Conservation (phyloP, 108 stramenopile species). For the Parietichytrium sp. region DNA sequence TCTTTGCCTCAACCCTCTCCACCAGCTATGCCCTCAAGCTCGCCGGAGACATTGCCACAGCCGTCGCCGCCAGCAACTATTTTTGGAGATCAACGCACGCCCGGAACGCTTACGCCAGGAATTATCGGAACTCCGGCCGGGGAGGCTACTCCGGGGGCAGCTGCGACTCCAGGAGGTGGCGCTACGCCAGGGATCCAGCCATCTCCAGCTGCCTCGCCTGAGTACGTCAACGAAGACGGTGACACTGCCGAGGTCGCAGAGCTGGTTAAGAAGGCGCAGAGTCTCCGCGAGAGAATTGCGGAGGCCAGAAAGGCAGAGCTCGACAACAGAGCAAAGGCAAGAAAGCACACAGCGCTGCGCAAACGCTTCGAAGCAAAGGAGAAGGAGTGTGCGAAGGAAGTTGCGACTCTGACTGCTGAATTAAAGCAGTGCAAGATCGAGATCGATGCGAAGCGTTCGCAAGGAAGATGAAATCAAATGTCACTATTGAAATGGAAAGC, state of each 20-base stretch:
- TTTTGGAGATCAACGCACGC: background rate
- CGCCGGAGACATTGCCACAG: background rate
- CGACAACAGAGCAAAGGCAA: background rate
- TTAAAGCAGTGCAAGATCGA: no score
- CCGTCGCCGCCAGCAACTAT: background rate
- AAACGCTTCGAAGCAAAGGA: no score
- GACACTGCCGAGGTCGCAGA: background rate
- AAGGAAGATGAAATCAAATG: no score
- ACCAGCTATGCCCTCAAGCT: background rate
- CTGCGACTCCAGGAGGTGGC: background rate
- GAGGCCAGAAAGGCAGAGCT: background rate
- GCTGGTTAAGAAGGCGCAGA: background rate
- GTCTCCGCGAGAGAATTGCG: background rate
- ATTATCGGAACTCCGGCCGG: no score
- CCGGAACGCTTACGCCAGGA: no score
- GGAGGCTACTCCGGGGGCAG: no score
- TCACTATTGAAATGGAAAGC: no score
- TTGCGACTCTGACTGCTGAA: no score
- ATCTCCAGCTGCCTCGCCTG: slow-evolving; percentile 13
- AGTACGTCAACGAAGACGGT: background rate
- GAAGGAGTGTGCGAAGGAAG: no score
- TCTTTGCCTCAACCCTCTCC: background rate
- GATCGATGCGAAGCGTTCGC: no score
- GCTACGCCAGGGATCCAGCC: background rate
- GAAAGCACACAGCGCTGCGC: background rate